Evolutionary conservation across 1,284 basidiomycete species (phyloP), one percentile per base, ranked within the genome.

Genomic region (Tremellales sp.): DNA sequence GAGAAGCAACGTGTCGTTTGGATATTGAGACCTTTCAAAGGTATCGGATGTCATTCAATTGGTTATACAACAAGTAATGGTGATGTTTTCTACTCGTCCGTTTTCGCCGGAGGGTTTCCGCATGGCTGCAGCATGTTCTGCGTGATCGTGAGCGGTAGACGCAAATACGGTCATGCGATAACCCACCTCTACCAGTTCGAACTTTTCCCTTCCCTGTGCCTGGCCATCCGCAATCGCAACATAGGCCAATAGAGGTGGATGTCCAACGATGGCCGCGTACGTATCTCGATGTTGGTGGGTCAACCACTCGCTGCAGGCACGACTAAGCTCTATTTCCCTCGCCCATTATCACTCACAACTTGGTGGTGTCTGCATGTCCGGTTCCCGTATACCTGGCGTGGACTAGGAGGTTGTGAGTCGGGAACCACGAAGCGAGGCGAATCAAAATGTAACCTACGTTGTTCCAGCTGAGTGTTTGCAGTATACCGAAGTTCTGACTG

Each of bases 111-210:
- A 19, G 94, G 93, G 33, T 90, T 90, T 0, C 93, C 94, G 64
- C 91, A 97, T n/a, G 94, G 94, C 69, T 97, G 93, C 34, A 98
- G 77, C 93, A 97, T 97, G 53, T 86, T 82, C 92, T 97, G 63
- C 22, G 47, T 12, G 22, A 19, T 10, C 32, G 33, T 45, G 21
- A 51, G 50, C 29, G 16, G 18, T 3, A 26, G 26, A 37, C 27
- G 37, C 16, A 50, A 25, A 37, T 41, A 26, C 42, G 27, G 34
- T 37, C 28, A n/a, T 16, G 5, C 7, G 27, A 31, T 4, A 28
- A 70, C 82, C 50, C 58, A 94, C 93, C 84, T 97, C 92, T 3
- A 86, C 84, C 81, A 94, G 85, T 74, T 98, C 94, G 68, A 97
- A 97, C 65, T 83, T 89, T n/a, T 86, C 79, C 43, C 94, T 78